phyloP scores from a whole-genome alignment of 1,284 basidiomycete genomes.

The Sporisorium graminicola region DNA sequence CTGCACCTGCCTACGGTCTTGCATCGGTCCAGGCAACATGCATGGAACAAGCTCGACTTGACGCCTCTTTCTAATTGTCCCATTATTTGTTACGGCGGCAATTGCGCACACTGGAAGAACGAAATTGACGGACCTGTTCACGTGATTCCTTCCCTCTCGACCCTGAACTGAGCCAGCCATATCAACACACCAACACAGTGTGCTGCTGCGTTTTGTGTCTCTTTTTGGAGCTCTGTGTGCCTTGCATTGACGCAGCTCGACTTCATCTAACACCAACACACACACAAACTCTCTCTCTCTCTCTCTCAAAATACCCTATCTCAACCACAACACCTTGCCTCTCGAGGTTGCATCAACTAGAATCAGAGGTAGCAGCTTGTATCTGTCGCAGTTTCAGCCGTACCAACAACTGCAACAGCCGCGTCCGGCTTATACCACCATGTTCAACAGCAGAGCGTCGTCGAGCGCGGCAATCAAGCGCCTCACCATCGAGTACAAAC shows the following conservation, averaged over 20 bases:
- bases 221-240: neutral
- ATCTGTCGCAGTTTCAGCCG: neutral
- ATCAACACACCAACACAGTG: conserved; percentile 2
- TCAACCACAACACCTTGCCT: neutral
- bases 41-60: neutral
- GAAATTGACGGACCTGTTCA: neutral
- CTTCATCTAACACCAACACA: neutral
- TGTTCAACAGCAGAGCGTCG: conserved; percentile 55
- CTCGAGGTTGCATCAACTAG: too few relatives aligned
- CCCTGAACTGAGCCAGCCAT: neutral
- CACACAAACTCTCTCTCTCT: neutral
- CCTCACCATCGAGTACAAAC: conserved; percentile 69
- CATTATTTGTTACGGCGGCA: neutral
- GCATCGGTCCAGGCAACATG: neutral
- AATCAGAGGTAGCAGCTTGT: too few relatives aligned
- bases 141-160: conserved; percentile 4
- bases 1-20: neutral
- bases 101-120: neutral
- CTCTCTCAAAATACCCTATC: neutral
- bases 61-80: neutral
- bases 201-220: neutral
- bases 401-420: neutral
- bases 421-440: conserved; percentile 6
- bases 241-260: neutral
- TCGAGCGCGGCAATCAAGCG: conserved; percentile 65